These are phyloP conservation scores for Rhododendron ovatum DNA, from an alignment of 148 eudicot genomes.

Conservation along the genomic window DNA sequence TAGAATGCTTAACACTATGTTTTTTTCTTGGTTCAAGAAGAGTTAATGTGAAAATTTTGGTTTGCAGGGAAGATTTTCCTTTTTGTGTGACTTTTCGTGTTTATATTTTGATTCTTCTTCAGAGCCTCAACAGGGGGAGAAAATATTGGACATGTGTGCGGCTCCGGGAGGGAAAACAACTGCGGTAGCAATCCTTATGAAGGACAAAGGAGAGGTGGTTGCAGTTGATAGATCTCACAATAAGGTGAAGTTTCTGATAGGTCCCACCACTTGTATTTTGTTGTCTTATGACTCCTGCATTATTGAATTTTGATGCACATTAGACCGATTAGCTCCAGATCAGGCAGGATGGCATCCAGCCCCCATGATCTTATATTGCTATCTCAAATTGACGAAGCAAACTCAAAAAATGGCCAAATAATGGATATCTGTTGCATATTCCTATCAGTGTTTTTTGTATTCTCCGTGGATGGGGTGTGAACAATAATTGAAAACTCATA, in stretches of 20 bases:
- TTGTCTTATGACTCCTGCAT: not conserved
- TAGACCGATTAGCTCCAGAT: not conserved
- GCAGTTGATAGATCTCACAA: conserved; percentile 94
- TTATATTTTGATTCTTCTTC: not conserved
- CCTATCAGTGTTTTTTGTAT: too few species aligned
- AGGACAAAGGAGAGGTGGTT: conserved; percentile 77
- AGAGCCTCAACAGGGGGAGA: conserved; percentile 89
- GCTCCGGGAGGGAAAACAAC: conserved; percentile 99
- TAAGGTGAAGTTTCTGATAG: conserved; percentile 49
- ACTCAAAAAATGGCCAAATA: not conserved
- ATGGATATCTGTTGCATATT: not conserved
- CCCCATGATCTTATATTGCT: not conserved
- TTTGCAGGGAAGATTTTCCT: not conserved
- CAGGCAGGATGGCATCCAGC: too few species aligned
- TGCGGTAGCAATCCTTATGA: conserved; percentile 90
- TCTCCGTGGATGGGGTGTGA: not conserved
- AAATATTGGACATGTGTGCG: conserved; percentile 87
- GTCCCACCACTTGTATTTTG: not conserved
- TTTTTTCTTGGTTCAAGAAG: not conserved
- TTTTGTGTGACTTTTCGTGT: not conserved
- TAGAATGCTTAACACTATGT: not conserved
- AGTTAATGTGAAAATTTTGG: not conserved
- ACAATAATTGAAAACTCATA: not conserved
- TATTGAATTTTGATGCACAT: not conserved
- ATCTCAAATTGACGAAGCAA: not conserved